A percentile compares a stretch with the other conserved stretches of the same genome.
Evolutionary conservation across 208 protist genomes (phyloP).

Genomic region (Kentomonas sorsogonicus): DNA sequence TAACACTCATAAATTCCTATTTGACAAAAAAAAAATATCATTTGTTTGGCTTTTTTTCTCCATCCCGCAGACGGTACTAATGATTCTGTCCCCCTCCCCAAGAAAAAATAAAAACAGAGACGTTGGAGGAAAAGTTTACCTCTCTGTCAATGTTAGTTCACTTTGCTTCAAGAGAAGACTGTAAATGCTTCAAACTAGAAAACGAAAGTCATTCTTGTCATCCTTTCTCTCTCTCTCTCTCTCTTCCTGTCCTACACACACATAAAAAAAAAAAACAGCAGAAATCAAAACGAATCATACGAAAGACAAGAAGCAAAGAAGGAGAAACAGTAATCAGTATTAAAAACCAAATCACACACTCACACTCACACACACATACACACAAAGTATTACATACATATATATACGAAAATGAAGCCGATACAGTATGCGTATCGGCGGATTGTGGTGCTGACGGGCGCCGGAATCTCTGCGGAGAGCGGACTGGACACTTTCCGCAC

Average conservation of each 20-base stretch:
- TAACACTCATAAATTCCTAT: neutral
- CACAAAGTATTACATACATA: neutral
- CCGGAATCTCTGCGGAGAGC: slow-evolving; percentile 72
- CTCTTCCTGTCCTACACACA: neutral
- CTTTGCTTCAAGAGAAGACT: neutral
- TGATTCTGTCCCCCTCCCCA: slow-evolving; percentile 5
- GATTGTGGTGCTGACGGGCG: slow-evolving; percentile 67
- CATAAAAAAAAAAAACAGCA: slow-evolving; percentile 4
- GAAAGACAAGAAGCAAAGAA: neutral
- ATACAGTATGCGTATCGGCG: slow-evolving; percentile 5
- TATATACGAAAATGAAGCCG: neutral
- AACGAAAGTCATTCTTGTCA: neutral
- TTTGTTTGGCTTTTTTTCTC: neutral
- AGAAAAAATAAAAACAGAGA: neutral
- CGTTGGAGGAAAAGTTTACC: neutral
- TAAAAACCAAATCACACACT: neutral
- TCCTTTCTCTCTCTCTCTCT: neutral
- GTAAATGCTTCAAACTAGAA: neutral
- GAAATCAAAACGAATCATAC: neutral
- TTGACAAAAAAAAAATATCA: slow-evolving; percentile 2
- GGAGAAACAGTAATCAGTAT: neutral
- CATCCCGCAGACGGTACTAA: neutral
- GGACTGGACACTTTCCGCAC: slow-evolving; percentile 15
- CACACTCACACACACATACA: neutral
- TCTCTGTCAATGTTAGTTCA: neutral